Evolutionary conservation across 441 rosid genomes (phyloP).

Genomic region (Sinapis alba): DNA sequence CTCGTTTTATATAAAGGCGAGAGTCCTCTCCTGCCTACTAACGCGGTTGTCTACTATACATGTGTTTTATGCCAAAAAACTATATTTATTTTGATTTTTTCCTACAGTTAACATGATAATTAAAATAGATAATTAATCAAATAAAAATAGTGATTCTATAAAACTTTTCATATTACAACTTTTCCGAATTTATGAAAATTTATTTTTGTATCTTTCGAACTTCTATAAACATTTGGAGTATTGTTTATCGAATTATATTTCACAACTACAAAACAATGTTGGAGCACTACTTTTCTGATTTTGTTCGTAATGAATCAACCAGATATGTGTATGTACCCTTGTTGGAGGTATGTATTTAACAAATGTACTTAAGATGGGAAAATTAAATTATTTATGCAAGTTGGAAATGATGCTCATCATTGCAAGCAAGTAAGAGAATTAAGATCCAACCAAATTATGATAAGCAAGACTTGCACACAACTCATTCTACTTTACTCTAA

Average conservation of each 20-base stretch:
- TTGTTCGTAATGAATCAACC: not conserved
- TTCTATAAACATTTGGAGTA: not conserved
- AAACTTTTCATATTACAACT: not conserved
- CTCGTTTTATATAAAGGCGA: not conserved
- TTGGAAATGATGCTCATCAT: conserved; percentile 33
- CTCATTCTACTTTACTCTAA: conserved; percentile 24
- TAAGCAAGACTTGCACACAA: conserved; percentile 37
- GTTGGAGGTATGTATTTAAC: not conserved
- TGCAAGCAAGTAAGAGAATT: conserved; percentile 19
- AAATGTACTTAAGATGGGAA: conserved; percentile 11
- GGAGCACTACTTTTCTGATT: not conserved
- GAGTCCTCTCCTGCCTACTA: not conserved
- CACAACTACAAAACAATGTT: not conserved
- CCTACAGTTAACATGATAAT: not conserved
- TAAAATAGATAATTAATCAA: not conserved
- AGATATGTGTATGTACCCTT: not conserved
- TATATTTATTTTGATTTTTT: not conserved
- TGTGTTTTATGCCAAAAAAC: not conserved
- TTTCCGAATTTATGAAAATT: not conserved
- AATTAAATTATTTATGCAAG: not conserved
- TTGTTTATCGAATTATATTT: not conserved
- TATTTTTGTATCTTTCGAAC: not conserved
- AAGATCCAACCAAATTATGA: conserved; percentile 36
- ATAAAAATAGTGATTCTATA: not conserved
- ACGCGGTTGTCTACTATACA: not conserved